Conservation (phyloP, 2,329 filamentous ascomycete species). For the Colletotrichum graminicola region DNA sequence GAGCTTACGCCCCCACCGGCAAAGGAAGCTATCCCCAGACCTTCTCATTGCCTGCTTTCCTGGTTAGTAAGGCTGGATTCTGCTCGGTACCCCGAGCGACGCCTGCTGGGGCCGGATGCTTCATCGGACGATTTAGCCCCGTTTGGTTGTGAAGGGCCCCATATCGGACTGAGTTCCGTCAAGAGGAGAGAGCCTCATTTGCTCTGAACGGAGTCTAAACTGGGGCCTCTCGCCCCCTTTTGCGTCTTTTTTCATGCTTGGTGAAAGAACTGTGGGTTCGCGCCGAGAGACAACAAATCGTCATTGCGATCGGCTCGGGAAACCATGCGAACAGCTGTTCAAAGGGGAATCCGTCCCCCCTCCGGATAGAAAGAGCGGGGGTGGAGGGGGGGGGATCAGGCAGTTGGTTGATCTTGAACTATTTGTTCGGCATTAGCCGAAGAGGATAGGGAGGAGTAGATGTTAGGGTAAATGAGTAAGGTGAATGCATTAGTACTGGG, state of each 20-base stretch:
- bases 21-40: slow-evolving; percentile 9
- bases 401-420: background rate
- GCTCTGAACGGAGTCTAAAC: background rate
- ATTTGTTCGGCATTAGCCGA: slow-evolving; percentile 33
- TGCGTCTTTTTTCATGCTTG: background rate
- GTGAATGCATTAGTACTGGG: slow-evolving; percentile 22
- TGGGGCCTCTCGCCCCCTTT: background rate
- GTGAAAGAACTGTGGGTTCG: slow-evolving; percentile 9
- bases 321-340: slow-evolving; percentile 16
- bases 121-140: background rate
- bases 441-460: background rate
- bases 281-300: background rate
- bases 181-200: background rate
- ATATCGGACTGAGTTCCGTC: slow-evolving; percentile 3
- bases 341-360: background rate
- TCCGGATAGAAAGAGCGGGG: background rate
- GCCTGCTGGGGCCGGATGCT: background rate
- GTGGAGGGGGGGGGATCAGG: background rate
- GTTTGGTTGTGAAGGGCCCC: background rate
- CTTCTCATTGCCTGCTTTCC: background rate
- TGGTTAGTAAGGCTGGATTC: slow-evolving; percentile 3
- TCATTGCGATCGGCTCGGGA: slow-evolving; percentile 41
- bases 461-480: slow-evolving; percentile 33
- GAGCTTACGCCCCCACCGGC: no score
- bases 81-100: background rate